A percentile compares a stretch with the other conserved stretches of the same genome.
Conservation (phyloP, 441 rosid species). For the Pelargonium myrrhifolium region DNA sequence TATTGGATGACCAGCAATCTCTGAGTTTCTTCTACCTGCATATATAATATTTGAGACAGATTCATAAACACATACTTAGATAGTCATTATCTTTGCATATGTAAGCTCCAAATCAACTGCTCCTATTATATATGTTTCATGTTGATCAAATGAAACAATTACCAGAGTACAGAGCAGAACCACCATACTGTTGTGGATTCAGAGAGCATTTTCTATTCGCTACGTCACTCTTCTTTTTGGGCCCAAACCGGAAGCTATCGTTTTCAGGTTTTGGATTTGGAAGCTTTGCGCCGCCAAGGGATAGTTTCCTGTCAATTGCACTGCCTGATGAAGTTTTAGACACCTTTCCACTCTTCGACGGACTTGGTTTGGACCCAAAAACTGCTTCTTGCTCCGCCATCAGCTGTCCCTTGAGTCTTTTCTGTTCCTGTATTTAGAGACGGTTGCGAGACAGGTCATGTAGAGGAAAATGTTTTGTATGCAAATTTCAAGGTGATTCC, state of each 20-base stretch:
- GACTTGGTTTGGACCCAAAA: conserved; percentile 78
- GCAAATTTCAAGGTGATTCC: too few species aligned
- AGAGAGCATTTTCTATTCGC: background rate
- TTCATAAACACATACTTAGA: background rate
- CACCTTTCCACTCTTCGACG: conserved; percentile 58
- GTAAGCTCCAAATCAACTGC: background rate
- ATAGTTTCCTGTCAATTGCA: conserved; percentile 50
- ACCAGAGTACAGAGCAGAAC: background rate
- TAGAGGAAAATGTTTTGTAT: background rate
- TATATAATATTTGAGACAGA: background rate
- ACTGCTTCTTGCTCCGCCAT: conserved; percentile 81
- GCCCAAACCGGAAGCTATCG: conserved; percentile 23
- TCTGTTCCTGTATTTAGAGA: too few species aligned
- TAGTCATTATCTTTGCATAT: background rate
- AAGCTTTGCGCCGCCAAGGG: conserved; percentile 31
- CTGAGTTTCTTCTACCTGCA: conserved; percentile 47
- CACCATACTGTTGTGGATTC: background rate
- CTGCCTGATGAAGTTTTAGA: conserved; percentile 59
- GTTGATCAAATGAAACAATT: background rate
- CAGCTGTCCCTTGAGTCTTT: conserved; percentile 79
- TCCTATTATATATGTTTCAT: background rate
- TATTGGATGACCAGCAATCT: conserved; percentile 33
- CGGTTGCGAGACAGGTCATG: too few species aligned
- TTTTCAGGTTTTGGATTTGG: conserved; percentile 14
- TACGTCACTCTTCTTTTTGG: conserved; percentile 20